phyloP scores from a whole-genome alignment of 345 rosid genomes.

The Orychophragmus violaceus region DNA sequence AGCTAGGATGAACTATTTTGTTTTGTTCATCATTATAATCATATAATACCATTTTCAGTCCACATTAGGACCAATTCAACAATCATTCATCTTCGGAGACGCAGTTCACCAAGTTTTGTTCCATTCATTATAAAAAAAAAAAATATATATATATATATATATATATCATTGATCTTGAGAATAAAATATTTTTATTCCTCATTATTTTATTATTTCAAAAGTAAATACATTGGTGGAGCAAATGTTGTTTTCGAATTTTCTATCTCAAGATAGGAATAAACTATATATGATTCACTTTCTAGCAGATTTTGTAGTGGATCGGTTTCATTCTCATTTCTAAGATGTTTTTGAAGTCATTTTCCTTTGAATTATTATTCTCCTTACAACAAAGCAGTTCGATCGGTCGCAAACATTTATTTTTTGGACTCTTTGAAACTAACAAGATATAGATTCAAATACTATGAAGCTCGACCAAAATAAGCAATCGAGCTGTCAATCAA shows the following conservation, averaged over 20 bases:
- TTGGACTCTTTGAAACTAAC: constrained; percentile 14
- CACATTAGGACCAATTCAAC: background rate
- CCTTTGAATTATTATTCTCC: background rate
- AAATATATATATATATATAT: too few relatives aligned
- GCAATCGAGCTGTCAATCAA: constrained; percentile 22
- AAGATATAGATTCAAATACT: constrained; percentile 7
- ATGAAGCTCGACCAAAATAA: constrained; percentile 12
- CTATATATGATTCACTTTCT: constrained; percentile 16
- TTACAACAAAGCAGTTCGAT: too few relatives aligned
- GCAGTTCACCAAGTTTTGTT: constrained; percentile 1
- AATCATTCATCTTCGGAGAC: background rate
- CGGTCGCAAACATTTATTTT: too few relatives aligned
- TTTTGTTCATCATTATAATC: too few relatives aligned
- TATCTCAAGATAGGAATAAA: constrained; percentile 20
- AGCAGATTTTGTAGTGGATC: constrained; percentile 22
- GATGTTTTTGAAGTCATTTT: constrained; percentile 6
- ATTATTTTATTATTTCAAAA: constrained; percentile 6
- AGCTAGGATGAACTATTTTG: too few relatives aligned
- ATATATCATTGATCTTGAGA: constrained; percentile 1
- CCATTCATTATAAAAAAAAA: background rate
- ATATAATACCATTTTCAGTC: background rate
- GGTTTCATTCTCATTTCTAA: constrained; percentile 22
- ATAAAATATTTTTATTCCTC: background rate
- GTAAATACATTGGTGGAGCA: constrained; percentile 5
- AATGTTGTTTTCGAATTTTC: constrained; percentile 19